Conservation (phyloP, 768 basidiomycete species). For the Leccinum ochraceum region DNA sequence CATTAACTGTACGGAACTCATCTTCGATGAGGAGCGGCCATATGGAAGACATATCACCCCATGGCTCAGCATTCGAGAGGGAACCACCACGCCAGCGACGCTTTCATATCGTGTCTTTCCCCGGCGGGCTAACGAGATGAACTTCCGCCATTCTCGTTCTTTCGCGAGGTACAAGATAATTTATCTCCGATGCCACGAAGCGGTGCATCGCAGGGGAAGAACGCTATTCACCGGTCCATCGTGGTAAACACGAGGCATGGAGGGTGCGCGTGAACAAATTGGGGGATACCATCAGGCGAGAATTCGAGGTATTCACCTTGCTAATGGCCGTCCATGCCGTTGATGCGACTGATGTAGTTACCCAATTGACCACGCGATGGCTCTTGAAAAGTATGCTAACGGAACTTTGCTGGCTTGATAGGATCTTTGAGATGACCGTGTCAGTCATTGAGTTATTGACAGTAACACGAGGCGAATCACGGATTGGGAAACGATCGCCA, state of each 20-base stretch:
- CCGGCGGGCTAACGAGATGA: slow-evolving; percentile 23
- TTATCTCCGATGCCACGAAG: slow-evolving; percentile 34
- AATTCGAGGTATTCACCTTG: slow-evolving; percentile 15
- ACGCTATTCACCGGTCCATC: slow-evolving; percentile 25
- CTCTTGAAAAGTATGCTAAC: neutral
- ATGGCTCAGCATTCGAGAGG: slow-evolving; percentile 3
- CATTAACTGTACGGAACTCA: slow-evolving; percentile 15
- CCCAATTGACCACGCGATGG: slow-evolving; percentile 6
- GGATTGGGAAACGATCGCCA: slow-evolving; percentile 17
- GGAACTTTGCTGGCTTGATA: slow-evolving; percentile 15
- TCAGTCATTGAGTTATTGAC: slow-evolving; percentile 13
- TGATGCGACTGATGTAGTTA: slow-evolving; percentile 7
- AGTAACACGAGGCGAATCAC: slow-evolving; percentile 25
- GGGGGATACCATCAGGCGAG: slow-evolving; percentile 12
- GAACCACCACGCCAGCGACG: slow-evolving; percentile 1
- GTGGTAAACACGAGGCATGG: slow-evolving; percentile 35
- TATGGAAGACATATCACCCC: neutral
- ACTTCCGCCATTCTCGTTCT: slow-evolving; percentile 18
- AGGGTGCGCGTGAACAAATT: slow-evolving; percentile 19
- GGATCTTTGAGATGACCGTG: slow-evolving; percentile 14
- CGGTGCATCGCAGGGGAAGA: slow-evolving; percentile 26
- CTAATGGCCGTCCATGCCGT: slow-evolving; percentile 9
- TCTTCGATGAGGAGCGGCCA: slow-evolving; percentile 5
- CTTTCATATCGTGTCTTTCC: slow-evolving; percentile 8
- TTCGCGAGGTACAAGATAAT: slow-evolving; percentile 20